These are phyloP conservation scores for Dactylellina drechsleri DNA, from an alignment of 2,329 filamentous ascomycete genomes.

Conservation along the genomic window DNA sequence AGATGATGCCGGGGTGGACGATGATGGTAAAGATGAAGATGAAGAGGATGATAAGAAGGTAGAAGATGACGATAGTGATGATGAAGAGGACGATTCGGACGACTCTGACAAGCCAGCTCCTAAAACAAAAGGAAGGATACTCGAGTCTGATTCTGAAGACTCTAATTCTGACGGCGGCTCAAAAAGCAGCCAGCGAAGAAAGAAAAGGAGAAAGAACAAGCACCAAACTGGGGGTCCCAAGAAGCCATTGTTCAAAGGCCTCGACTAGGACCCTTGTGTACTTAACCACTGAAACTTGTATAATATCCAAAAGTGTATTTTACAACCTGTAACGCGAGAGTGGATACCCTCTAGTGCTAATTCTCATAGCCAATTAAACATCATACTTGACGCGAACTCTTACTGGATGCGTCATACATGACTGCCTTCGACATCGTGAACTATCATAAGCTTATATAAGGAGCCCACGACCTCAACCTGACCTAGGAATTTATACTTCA, in stretches of 20 bases:
- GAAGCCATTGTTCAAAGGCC: slow-evolving; percentile 36
- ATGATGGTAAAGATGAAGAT: slow-evolving; percentile 64
- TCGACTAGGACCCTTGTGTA: slow-evolving; percentile 15
- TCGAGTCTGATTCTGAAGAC: slow-evolving; percentile 44
- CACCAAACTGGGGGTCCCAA: slow-evolving; percentile 21
- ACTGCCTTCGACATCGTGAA: no score
- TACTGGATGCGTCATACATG: no score
- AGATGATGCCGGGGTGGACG: slow-evolving; percentile 65
- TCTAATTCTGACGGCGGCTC: slow-evolving; percentile 34
- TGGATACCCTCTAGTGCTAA: no score
- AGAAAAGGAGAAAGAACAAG: slow-evolving; percentile 48
- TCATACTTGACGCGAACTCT: no score
- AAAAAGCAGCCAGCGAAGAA: slow-evolving; percentile 44
- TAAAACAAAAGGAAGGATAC: slow-evolving; percentile 36
- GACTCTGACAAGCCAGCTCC: slow-evolving; percentile 63
- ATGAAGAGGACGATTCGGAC: slow-evolving; percentile 62
- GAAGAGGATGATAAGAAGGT: slow-evolving; percentile 60
- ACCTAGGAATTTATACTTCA: no score
- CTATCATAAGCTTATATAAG: no score
- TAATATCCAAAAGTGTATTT: background rate
- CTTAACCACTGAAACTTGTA: background rate
- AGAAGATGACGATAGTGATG: slow-evolving; percentile 58
- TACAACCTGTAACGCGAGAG: no score
- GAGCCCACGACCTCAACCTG: no score
- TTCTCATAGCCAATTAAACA: no score